These are phyloP conservation scores for Sechiopsis laciniata DNA, from an alignment of 306 rosid genomes.

Conservation along the genomic window DNA sequence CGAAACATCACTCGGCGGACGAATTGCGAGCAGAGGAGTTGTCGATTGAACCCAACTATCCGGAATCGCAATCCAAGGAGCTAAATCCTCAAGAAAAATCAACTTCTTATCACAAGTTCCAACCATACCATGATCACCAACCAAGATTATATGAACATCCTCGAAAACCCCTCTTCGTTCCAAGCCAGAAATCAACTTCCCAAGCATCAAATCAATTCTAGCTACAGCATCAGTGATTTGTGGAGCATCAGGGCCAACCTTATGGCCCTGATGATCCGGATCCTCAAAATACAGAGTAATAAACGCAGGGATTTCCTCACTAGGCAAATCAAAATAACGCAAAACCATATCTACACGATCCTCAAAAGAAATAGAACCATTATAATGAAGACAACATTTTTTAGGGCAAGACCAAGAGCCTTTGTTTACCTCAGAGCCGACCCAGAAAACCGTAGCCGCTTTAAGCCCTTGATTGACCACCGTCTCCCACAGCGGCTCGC, in stretches of 20 bases:
- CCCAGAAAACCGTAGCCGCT: conserved; percentile 90
- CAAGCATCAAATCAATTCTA: conserved; percentile 71
- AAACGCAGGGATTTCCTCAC: conserved; percentile 63
- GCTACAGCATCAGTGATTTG: conserved; percentile 72
- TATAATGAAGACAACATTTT: conserved; percentile 43
- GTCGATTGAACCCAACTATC: conserved; percentile 50
- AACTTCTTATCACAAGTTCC: conserved; percentile 89
- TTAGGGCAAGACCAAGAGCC: conserved; percentile 81
- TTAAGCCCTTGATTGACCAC: conserved; percentile 61
- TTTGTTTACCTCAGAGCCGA: conserved; percentile 90
- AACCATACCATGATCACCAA: conserved; percentile 99
- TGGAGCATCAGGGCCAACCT: conserved; percentile 89
- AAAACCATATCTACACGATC: conserved; percentile 62
- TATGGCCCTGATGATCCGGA: conserved; percentile 93
- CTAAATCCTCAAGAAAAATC: conserved; percentile 62
- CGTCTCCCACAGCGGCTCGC: conserved; percentile 96
- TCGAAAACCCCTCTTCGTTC: conserved; percentile 76
- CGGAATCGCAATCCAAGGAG: conserved; percentile 64
- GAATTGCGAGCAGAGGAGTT: conserved; percentile 69
- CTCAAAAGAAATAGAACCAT: conserved; percentile 75
- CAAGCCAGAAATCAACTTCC: conserved; percentile 71
- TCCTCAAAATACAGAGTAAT: conserved; percentile 96
- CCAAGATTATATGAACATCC: conserved; percentile 72
- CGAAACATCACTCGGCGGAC: conserved; percentile 47
- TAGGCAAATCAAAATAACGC: conserved; percentile 60